Evolutionary conservation across 352 stramenopile genomes (phyloP), one percentile per base, ranked within the genome.

Genomic region (Plasmopara viticola): DNA sequence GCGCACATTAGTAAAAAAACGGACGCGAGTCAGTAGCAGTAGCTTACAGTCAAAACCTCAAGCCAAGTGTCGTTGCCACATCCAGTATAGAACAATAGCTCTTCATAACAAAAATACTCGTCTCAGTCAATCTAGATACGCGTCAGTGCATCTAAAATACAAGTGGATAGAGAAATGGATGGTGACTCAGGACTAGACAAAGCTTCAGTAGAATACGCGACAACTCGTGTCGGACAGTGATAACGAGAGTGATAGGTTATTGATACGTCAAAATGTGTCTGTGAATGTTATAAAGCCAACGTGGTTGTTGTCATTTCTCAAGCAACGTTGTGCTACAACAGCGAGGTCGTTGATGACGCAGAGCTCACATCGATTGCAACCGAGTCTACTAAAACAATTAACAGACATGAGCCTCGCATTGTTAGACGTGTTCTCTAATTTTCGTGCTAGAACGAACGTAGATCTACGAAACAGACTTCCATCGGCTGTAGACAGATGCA

Each of bases 201-300:
- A 13, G 25, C 9, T 12, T 4, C 20, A 44, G 20, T 6, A 35
- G 13, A 14, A 29, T 15, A 17, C 20, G n/a, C 6, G 31, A 35
- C 31, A 35, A 35, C 1, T 35, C 31, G 10, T 35, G 31, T 35
- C 31, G 31, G 31, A 35, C 31, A 35, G 1, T 8, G 10, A 5
- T 6, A 38, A 42, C 0, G 30, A 57, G 0, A 45, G 10, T 8
- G 46, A 33, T 20, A n/a, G 15, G 20, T 12, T 12, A 35, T 12
- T 12, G 31, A 28, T 17, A 18, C 60, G 66, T 0, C 48, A 65
- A 2, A 61, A 71, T 50, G 63, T 64, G 2, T 86, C 86, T 48
- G 77, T 87, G 17, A 68, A 90, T 53, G 64, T 86, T 29, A 87
- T 90, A 77, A 56, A 86, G 44, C 50, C 71, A 31, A 80, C 74